Evolutionary conservation across 192 early-diverging fungal genomes (phyloP).

Genomic region (Haplosporangium gracile): DNA sequence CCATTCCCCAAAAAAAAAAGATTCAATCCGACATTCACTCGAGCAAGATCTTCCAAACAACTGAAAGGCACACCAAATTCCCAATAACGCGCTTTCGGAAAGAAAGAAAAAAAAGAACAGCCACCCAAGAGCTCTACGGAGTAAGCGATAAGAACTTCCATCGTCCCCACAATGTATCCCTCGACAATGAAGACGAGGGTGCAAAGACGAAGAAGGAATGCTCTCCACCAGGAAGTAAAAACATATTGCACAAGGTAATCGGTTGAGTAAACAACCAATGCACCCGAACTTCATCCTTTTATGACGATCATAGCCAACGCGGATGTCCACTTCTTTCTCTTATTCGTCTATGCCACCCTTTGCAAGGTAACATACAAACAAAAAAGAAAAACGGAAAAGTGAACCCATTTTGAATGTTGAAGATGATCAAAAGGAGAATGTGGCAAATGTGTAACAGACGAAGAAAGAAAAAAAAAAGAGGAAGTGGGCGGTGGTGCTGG

Average conservation of each 20-base stretch:
- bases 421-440: constrained; percentile 5
- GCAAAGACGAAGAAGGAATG: constrained; percentile 4
- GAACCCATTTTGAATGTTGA: constrained; percentile 4
- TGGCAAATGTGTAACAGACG: constrained; percentile 3
- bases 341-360: neutral
- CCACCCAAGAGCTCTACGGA: constrained; percentile 47
- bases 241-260: neutral
- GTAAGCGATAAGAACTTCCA: constrained; percentile 5
- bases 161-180: constrained; percentile 2
- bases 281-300: neutral
- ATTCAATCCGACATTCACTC: constrained; percentile 8
- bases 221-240: constrained; percentile 7
- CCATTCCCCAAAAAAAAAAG: no score
- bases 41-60: neutral
- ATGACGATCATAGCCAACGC: neutral
- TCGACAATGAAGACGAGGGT: neutral
- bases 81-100: neutral
- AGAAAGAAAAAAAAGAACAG: neutral
- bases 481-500: neutral
- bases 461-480: neutral
- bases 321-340: neutral
- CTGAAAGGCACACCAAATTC: neutral
- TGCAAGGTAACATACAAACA: neutral
- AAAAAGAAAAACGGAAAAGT: neutral
- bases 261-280: neutral